Conservation (phyloP, 805 yeast genomes). For the Kuraishia borneana region DNA sequence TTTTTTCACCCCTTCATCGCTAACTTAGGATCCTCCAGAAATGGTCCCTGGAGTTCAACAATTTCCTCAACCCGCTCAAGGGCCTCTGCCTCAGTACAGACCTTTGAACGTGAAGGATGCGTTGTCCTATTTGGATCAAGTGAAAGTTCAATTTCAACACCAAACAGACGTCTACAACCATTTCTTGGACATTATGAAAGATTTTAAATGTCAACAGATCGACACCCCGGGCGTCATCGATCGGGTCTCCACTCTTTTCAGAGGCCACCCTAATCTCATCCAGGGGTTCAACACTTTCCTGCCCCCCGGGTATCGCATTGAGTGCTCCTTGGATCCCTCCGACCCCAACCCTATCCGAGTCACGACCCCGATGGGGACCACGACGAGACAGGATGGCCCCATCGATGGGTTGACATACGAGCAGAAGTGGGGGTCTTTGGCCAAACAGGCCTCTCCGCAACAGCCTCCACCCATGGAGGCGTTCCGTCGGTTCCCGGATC, state of each 20-base stretch:
- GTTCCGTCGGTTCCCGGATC: conserved; percentile 3
- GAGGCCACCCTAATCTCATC: conserved; percentile 87
- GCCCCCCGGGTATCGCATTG: conserved; percentile 93
- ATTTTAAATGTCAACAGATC: conserved; percentile 91
- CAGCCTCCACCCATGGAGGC: conserved; percentile 17
- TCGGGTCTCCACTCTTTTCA: conserved; percentile 79
- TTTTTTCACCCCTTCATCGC: background rate
- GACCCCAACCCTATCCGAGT: conserved; percentile 91
- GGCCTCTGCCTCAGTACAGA: conserved; percentile 32
- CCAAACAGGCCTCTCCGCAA: conserved; percentile 8
- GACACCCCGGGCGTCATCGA: conserved; percentile 99
- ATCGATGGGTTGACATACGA: conserved; percentile 8
- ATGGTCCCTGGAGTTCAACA: conserved; percentile 7
- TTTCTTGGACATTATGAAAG: conserved; percentile 97
- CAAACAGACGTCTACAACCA: conserved; percentile 96
- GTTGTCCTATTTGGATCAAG: conserved; percentile 88
- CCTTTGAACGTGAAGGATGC: conserved; percentile 97
- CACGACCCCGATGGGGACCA: conserved; percentile 90
- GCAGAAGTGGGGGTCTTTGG: conserved; percentile 7
- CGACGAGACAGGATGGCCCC: conserved; percentile 49
- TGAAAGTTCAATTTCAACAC: conserved; percentile 79
- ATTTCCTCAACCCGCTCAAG: conserved; percentile 10
- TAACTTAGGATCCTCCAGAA: conserved; percentile 4
- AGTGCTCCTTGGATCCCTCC: conserved; percentile 78
- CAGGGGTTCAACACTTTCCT: conserved; percentile 97